A percentile compares a stretch with the other conserved stretches of the same genome.
Evolutionary conservation across 441 rosid species (phyloP).

Genomic region (Capsella rubella): DNA sequence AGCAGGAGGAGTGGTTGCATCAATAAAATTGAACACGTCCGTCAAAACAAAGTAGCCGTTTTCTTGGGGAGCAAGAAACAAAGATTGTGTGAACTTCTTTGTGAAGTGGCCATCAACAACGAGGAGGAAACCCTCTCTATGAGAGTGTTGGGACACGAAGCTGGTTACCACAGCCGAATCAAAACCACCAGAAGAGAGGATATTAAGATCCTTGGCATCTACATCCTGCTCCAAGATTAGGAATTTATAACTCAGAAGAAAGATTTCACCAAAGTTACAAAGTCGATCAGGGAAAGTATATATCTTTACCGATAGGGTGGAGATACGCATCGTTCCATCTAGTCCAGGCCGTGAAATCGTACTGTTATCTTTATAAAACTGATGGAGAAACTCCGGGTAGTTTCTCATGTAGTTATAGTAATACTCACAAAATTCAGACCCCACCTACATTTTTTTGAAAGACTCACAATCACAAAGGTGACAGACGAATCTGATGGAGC

Average conservation of each 20-base stretch:
- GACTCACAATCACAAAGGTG: background rate
- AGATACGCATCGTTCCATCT: slow-evolving; percentile 57
- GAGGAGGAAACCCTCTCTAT: slow-evolving; percentile 63
- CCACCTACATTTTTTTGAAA: slow-evolving; percentile 54
- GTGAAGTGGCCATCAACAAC: slow-evolving; percentile 76
- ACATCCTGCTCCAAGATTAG: slow-evolving; percentile 58
- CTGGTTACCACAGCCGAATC: slow-evolving; percentile 56
- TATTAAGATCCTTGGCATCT: slow-evolving; percentile 62
- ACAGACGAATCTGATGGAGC: background rate
- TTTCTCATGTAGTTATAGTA: slow-evolving; percentile 72
- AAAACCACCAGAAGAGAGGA: slow-evolving; percentile 59
- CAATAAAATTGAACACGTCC: slow-evolving; percentile 48
- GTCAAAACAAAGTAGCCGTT: slow-evolving; percentile 77
- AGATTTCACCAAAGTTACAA: background rate
- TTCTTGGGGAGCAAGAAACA: slow-evolving; percentile 88
- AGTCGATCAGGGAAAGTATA: background rate
- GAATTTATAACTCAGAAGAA: background rate
- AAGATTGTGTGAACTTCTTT: slow-evolving; percentile 70
- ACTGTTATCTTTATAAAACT: slow-evolving; percentile 73
- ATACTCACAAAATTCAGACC: slow-evolving; percentile 70
- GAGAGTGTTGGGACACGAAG: slow-evolving; percentile 74
- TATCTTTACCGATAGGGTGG: slow-evolving; percentile 65
- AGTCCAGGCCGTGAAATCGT: slow-evolving; percentile 74
- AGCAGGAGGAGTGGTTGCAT: background rate
- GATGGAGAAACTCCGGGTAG: slow-evolving; percentile 61